Base-by-base conservation (phyloP, 345 rosid species). In the Lepidium aucheri region DNA sequence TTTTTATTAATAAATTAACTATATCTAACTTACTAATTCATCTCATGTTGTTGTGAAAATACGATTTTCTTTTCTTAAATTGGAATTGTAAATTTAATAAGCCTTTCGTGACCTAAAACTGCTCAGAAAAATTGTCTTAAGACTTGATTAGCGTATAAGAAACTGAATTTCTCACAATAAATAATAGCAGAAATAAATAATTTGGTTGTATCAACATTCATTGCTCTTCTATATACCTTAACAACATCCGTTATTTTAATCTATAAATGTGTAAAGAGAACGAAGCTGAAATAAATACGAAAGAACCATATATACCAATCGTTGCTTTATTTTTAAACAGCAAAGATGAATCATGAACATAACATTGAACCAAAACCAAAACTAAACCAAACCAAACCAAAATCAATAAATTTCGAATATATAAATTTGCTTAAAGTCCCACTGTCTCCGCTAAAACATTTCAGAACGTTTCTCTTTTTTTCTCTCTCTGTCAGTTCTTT, bases 401-500 rank as follows among this genome's bases (percentile, higher is more conserved):
- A 52, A 42, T 47, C 30, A 40, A 46, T 28, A 44, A 28, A 9
- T 36, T 30, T 63, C 8, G 44, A 40, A 62, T 16, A 62, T 70
- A 53, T 14, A 61, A 28, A 13, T 45, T 16, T 53, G 17, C 12
- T n/a, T 52, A 1, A 56, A 18, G 10, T 36, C 61, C 60, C 70
- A 40, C 66, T 15, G 34, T 41, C 45, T 65, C 71, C 66, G 60
- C 60, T 50, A 50, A 56, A 64, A 56, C 65, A 64, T 46, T 57
- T 40, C 4, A 38, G 36, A 64, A 70, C 74, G 74, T 65, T 28
- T 66, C 35, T 65, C 47, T 64, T 7, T 65, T 8, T 52, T 10
- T 63, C 30, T 52, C 43, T 39, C 24, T 61, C 60, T 59, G 68
- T 53, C 78, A 26, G 73, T 69, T 33, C 67, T 13, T 32, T 53